Percentiles rank a stretch among this genome's conserved stretches.
phyloP scores from a whole-genome alignment of 1,284 basidiomycete genomes.

The Apiotrichum brassicae region DNA sequence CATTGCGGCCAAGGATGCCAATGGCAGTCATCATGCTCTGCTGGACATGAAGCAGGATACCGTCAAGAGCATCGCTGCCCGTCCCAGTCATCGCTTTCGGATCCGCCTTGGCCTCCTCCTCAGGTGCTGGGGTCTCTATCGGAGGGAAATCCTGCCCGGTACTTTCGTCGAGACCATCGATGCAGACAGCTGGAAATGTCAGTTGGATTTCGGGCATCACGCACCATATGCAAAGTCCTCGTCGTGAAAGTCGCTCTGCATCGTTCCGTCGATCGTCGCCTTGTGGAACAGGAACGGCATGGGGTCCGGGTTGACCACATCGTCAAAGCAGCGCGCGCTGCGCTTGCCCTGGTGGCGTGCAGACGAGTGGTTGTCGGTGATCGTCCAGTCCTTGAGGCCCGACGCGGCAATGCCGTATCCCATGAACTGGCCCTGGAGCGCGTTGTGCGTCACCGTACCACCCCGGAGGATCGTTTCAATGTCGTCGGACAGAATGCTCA shows the following conservation, averaged over 20 bases:
- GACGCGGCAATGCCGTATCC: conserved; percentile 47
- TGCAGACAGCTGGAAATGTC: no score
- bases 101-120: no score
- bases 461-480: conserved; percentile 42
- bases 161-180: conserved; percentile 30
- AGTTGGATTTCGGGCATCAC: no score
- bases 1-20: conserved; percentile 27
- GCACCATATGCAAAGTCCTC: conserved; percentile 45
- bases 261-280: conserved; percentile 29
- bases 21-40: conserved; percentile 44
- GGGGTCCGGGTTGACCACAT: conserved; percentile 42
- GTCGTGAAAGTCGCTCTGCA: conserved; percentile 44
- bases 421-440: conserved; percentile 42
- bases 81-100: conserved; percentile 2
- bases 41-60: conserved; percentile 43
- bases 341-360: conserved; percentile 39
- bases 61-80: conserved; percentile 43
- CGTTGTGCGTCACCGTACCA: conserved; percentile 39
- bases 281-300: conserved; percentile 38
- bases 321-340: conserved; percentile 43
- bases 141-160: no score
- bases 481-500: conserved; percentile 47
- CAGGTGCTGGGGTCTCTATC: no score
- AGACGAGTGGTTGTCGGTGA: conserved; percentile 44
- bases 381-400: conserved; percentile 40